phyloP scores from a whole-genome alignment of 306 rosid species.

The Malus sylvestris region DNA sequence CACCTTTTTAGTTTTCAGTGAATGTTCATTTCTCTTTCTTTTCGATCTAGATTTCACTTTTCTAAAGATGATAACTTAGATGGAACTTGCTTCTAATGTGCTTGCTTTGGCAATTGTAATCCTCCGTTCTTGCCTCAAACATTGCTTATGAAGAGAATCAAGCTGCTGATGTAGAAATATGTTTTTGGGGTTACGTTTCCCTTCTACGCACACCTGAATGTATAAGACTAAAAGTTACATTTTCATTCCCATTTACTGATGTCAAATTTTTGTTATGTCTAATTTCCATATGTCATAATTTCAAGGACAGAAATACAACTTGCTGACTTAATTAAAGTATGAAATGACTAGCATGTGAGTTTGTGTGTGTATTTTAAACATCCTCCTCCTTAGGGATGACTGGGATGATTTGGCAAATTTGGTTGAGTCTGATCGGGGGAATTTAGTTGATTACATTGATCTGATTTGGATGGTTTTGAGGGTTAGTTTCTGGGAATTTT shows the following conservation, averaged over 20 bases:
- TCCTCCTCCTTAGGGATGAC: neutral
- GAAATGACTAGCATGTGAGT: too few species aligned
- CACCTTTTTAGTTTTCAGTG: too few species aligned
- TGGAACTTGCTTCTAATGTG: neutral
- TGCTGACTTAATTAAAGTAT: too few species aligned
- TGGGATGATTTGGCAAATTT: neutral
- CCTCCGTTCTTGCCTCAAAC: neutral
- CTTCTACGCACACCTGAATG: neutral
- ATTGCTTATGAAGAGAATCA: neutral
- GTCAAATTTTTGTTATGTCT: neutral
- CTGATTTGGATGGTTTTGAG: neutral
- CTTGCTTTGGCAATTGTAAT: neutral
- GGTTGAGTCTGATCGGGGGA: neutral
- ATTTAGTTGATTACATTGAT: neutral
- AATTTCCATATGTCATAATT: too few species aligned
- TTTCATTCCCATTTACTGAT: too few species aligned
- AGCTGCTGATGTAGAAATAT: neutral
- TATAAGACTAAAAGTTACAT: neutral
- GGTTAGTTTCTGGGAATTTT: neutral
- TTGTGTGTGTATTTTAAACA: neutral
- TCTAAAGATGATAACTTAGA: too few species aligned
- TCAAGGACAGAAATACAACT: too few species aligned
- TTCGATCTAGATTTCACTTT: neutral
- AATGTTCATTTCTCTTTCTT: too few species aligned
- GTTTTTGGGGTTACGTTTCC: neutral